Evolutionary conservation across 2,329 filamentous ascomycete species (phyloP).

Genomic region (Aureobasidium sp.): DNA sequence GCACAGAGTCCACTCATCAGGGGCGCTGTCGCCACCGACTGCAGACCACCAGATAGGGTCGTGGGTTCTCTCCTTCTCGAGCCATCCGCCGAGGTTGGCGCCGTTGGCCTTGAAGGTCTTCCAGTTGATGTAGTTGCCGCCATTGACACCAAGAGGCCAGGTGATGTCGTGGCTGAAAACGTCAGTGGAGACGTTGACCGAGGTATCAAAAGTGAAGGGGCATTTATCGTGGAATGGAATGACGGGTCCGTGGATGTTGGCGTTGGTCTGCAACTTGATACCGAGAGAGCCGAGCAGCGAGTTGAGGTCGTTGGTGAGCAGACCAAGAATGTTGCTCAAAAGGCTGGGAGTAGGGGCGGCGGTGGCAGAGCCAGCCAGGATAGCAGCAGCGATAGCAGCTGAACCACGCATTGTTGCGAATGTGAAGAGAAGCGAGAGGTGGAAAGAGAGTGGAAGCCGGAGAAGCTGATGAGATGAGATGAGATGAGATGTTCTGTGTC

Average conservation of each 20-base stretch:
- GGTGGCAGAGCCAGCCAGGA: conserved; percentile 3
- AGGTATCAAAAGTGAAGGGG: conserved; percentile 7
- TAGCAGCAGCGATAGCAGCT: conserved; percentile 1
- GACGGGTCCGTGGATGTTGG: conserved; percentile 11
- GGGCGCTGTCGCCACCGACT: conserved; percentile 18
- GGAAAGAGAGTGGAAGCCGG: background rate
- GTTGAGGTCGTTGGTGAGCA: conserved; percentile 14
- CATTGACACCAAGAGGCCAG: conserved; percentile 15
- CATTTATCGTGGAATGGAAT: conserved; percentile 14
- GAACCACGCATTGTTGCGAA: background rate
- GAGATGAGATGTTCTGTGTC: background rate
- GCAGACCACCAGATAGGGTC: conserved; percentile 20
- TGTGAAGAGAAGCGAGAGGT: background rate
- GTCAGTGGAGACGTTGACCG: background rate
- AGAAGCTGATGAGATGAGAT: background rate
- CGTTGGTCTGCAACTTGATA: conserved; percentile 15
- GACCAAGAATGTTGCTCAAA: conserved; percentile 7
- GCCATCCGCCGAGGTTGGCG: conserved; percentile 29
- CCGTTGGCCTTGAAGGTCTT: conserved; percentile 21
- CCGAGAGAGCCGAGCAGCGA: conserved; percentile 12
- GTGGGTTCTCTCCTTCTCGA: conserved; percentile 24
- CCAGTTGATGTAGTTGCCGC: conserved; percentile 20
- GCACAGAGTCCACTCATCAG: background rate
- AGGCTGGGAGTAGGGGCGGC: conserved; percentile 10
- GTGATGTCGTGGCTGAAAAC: conserved; percentile 15